phyloP scores from a whole-genome alignment of 2,329 filamentous ascomycete genomes.

The Sporothrix luriei region DNA sequence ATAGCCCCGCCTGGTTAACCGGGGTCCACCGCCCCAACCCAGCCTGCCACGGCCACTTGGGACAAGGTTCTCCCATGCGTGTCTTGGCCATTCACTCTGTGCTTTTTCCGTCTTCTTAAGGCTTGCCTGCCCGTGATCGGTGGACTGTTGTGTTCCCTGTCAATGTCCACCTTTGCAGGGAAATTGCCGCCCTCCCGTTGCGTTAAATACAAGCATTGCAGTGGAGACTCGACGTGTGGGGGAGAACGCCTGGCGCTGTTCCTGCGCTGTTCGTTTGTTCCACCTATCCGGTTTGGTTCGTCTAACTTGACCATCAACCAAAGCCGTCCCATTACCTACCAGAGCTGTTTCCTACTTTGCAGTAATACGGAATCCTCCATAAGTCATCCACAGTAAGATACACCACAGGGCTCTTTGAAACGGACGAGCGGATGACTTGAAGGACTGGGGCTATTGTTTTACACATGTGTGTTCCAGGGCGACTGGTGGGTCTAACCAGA shows the following conservation, averaged over 20 bases:
- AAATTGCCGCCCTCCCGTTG: not conserved
- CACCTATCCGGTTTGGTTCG: not conserved
- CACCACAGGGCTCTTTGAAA: not conserved
- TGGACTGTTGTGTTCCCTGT: not conserved
- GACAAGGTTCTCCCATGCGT: not conserved
- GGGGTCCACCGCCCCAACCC: too few relatives aligned
- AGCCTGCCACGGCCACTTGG: too few relatives aligned
- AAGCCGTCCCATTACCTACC: too few relatives aligned
- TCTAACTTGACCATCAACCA: too few relatives aligned
- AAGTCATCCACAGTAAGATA: not conserved
- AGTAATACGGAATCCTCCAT: not conserved
- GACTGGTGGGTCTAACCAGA: too few relatives aligned
- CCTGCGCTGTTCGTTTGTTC: not conserved
- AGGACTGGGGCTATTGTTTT: not conserved
- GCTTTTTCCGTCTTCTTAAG: not conserved
- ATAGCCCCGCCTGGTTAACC: too few relatives aligned
- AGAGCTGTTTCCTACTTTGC: too few relatives aligned
- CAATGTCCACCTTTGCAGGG: slow-evolving; percentile 11
- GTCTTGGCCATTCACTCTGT: not conserved
- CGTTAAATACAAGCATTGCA: not conserved
- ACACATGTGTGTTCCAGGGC: too few relatives aligned
- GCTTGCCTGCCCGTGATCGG: not conserved
- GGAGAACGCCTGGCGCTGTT: not conserved
- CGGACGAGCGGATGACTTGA: slow-evolving; percentile 14
- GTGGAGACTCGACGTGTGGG: not conserved